Evolutionary conservation across 1,139 yeast genomes (phyloP).

Genomic region (Magnusiomyces suaveolens): DNA sequence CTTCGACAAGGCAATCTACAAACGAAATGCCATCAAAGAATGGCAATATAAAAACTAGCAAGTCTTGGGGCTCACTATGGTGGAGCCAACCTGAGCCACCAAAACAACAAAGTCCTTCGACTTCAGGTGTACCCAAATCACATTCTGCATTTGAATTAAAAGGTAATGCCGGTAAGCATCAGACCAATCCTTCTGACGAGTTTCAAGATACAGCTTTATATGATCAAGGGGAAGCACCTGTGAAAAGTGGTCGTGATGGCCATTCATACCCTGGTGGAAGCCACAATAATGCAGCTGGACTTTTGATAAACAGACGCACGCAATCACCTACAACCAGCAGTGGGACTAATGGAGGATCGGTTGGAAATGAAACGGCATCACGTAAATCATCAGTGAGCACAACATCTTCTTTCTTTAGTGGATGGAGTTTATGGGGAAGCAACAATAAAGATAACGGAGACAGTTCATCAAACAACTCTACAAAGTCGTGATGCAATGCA

Average conservation of each 20-base stretch:
- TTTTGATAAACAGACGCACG: too few species aligned
- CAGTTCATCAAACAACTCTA: too few species aligned
- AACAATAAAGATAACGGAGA: background rate
- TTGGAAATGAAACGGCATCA: background rate
- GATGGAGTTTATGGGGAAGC: conserved; percentile 13
- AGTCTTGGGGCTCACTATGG: conserved; percentile 11
- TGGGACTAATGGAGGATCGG: background rate
- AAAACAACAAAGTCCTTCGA: background rate
- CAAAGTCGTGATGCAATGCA: too few species aligned
- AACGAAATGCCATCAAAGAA: background rate
- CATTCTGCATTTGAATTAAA: too few species aligned
- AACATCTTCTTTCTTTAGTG: conserved; percentile 2
- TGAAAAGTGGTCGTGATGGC: background rate
- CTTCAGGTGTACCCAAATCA: background rate
- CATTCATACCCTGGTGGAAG: background rate
- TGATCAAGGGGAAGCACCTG: background rate
- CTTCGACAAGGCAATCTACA: too few species aligned
- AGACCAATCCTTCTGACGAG: background rate
- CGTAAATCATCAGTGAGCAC: background rate
- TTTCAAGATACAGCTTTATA: background rate
- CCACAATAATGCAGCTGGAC: too few species aligned
- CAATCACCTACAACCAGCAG: background rate
- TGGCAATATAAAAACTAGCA: background rate
- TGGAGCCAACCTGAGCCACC: conserved; percentile 4
- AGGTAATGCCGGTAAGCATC: too few species aligned